phyloP scores from a whole-genome alignment of 306 rosid species.

The Canavalia ensiformis region DNA sequence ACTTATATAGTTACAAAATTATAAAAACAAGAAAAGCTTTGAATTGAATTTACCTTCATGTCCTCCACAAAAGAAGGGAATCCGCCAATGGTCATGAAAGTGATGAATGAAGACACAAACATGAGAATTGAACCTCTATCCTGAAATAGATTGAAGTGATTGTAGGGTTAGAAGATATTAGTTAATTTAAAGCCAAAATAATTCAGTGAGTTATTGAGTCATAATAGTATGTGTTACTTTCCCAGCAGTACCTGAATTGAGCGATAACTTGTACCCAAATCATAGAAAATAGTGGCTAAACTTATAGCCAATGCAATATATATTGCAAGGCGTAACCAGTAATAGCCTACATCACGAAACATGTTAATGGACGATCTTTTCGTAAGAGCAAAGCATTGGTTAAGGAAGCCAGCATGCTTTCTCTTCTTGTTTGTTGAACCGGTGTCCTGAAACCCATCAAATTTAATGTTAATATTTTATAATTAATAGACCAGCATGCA shows the following conservation, averaged over 20 bases:
- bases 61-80: conserved; percentile 91
- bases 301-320: conserved; percentile 55
- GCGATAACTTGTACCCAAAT: conserved; percentile 45
- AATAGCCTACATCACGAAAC: conserved; percentile 78
- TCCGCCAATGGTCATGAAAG: conserved; percentile 90
- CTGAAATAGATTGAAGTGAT: conserved; percentile 49
- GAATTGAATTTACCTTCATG: conserved; percentile 66
- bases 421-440: conserved; percentile 50
- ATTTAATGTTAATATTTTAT: neutral
- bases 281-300: conserved; percentile 57
- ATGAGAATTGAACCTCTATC: conserved; percentile 72
- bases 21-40: neutral
- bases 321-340: conserved; percentile 71
- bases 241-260: conserved; percentile 61
- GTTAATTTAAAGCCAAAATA: neutral
- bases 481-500: neutral
- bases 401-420: conserved; percentile 63
- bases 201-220: neutral
- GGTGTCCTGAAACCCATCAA: conserved; percentile 41
- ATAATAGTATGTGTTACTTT: neutral
- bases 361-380: conserved; percentile 69
- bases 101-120: conserved; percentile 72
- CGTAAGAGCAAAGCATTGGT: conserved; percentile 64
- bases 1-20: neutral
- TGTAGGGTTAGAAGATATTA: neutral